Percentiles rank a stretch among this genome's conserved stretches.
phyloP scores from a whole-genome alignment of 2,329 filamentous ascomycete genomes.

The Xylaria sp. region DNA sequence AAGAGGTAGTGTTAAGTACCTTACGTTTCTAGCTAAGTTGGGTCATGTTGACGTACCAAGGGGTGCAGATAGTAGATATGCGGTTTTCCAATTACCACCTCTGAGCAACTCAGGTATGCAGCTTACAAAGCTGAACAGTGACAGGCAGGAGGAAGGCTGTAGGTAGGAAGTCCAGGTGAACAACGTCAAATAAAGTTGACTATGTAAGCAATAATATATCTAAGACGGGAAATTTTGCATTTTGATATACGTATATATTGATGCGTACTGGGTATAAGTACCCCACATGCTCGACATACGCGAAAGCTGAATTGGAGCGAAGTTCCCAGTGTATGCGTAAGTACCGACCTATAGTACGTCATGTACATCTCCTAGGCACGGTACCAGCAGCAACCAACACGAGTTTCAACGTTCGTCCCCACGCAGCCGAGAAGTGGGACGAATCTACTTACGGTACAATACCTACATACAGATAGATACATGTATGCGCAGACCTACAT shows the following conservation, averaged over 20 bases:
- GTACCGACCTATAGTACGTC: conserved; percentile 23
- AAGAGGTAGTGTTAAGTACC: too few species aligned
- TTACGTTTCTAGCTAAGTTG: not conserved
- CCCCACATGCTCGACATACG: conserved; percentile 15
- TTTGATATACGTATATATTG: conserved; percentile 17
- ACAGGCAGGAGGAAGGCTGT: not conserved
- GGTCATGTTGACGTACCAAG: not conserved
- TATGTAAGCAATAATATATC: conserved; percentile 22
- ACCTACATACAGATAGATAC: not conserved
- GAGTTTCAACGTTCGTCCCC: conserved; percentile 23
- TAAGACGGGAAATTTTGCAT: conserved; percentile 18
- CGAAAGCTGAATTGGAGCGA: conserved; percentile 13
- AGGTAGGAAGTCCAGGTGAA: conserved; percentile 12
- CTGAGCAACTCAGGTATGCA: too few species aligned
- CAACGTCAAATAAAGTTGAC: conserved; percentile 12
- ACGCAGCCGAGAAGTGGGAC: not conserved
- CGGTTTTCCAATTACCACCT: too few species aligned
- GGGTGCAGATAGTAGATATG: too few species aligned
- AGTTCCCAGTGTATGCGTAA: conserved; percentile 28
- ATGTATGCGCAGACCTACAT: not conserved
- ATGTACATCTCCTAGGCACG: conserved; percentile 19
- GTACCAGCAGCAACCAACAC: too few species aligned
- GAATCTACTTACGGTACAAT: conserved; percentile 13
- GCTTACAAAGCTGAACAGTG: not conserved
- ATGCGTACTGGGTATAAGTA: conserved; percentile 6